These are phyloP conservation scores for Mollisiaceae sp. DNA, from an alignment of 2,329 filamentous ascomycete species.

Conservation along the genomic window DNA sequence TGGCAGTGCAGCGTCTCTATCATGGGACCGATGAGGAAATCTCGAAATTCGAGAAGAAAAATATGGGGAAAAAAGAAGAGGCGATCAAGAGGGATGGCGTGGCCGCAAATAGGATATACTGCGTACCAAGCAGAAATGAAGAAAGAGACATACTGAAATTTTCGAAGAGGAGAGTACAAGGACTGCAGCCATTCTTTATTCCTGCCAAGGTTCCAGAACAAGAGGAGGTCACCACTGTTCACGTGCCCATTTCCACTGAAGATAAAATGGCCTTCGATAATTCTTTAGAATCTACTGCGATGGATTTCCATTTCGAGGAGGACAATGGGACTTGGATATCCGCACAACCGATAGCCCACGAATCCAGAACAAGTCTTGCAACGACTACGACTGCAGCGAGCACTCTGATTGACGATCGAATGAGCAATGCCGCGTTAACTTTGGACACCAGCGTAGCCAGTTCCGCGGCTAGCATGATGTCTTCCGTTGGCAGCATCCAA, in stretches of 20 bases:
- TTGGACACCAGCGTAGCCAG: slow-evolving; percentile 40
- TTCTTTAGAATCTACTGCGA: slow-evolving; percentile 30
- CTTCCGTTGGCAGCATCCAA: slow-evolving; percentile 41
- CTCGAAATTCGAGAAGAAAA: slow-evolving; percentile 33
- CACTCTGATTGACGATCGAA: slow-evolving; percentile 34
- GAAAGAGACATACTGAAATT: slow-evolving; percentile 24
- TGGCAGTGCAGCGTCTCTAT: slow-evolving; percentile 36
- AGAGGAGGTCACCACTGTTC: slow-evolving; percentile 30
- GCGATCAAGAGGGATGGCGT: slow-evolving; percentile 39
- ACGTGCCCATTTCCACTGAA: slow-evolving; percentile 20
- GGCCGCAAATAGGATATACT: slow-evolving; percentile 39
- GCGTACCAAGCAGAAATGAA: slow-evolving; percentile 17
- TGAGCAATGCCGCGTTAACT: slow-evolving; percentile 29
- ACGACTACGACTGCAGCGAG: slow-evolving; percentile 33
- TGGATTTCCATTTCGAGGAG: slow-evolving; percentile 39
- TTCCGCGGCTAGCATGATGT: slow-evolving; percentile 43
- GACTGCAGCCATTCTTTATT: slow-evolving; percentile 37
- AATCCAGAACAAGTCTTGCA: slow-evolving; percentile 37
- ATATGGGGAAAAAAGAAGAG: slow-evolving; percentile 36
- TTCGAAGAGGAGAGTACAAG: slow-evolving; percentile 23
- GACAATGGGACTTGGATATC: slow-evolving; percentile 39
- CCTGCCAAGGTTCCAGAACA: slow-evolving; percentile 40
- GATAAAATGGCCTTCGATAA: slow-evolving; percentile 33
- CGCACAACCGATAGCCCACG: slow-evolving; percentile 33
- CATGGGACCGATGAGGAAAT: slow-evolving; percentile 34